Percentiles rank a stretch among this genome's conserved stretches.
These are phyloP conservation scores for Guadua angustifolia DNA, from an alignment of 176 grass and related monocot genomes.

Conservation along the genomic window DNA sequence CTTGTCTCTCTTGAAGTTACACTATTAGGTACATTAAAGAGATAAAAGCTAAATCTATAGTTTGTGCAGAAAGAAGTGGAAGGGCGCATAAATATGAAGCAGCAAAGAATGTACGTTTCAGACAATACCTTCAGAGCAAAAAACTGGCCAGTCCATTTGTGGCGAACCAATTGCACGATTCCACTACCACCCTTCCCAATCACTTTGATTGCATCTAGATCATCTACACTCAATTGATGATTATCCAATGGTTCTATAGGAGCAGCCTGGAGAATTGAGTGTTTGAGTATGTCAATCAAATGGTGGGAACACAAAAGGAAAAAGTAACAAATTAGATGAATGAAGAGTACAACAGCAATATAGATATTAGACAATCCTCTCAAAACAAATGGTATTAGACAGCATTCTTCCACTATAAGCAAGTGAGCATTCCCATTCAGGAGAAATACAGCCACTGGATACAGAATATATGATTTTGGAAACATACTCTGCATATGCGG, in stretches of 20 bases:
- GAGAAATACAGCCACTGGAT: not conserved
- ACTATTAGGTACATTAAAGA: not conserved
- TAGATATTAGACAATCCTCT: constrained; percentile 6
- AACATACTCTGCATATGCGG: not conserved
- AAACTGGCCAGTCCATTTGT: constrained; percentile 98
- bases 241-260: constrained; percentile 62
- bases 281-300: not conserved
- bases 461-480: not conserved
- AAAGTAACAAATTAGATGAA: not conserved
- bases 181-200: constrained; percentile 89
- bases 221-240: constrained; percentile 82
- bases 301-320: constrained; percentile 23
- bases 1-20: not conserved
- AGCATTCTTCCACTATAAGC: constrained; percentile 9
- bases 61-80: not conserved
- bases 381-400: not conserved
- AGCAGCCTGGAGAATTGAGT: constrained; percentile 57
- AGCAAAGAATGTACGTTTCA: not conserved
- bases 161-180: constrained; percentile 86
- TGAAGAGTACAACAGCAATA: not conserved
- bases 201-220: constrained; percentile 85
- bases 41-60: not conserved
- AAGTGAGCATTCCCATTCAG: not conserved
- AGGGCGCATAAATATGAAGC: constrained; percentile 13
- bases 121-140: constrained; percentile 87